These are phyloP conservation scores for Peronospora belbahrii DNA, from an alignment of 352 stramenopile species.

Conservation along the genomic window DNA sequence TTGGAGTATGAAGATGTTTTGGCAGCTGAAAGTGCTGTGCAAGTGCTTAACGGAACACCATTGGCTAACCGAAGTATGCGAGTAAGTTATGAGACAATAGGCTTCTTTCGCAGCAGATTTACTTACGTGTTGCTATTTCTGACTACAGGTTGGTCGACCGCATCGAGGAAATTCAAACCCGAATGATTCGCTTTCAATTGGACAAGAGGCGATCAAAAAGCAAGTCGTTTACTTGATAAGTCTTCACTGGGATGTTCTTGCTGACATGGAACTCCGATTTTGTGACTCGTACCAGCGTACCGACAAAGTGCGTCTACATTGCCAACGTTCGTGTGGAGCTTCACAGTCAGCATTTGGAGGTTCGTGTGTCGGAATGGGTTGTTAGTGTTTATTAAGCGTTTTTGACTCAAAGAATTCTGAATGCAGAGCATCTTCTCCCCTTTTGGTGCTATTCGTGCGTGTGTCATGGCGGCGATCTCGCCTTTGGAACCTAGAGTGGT, in stretches of 20 bases:
- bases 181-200: slow-evolving; percentile 54
- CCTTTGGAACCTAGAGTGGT: slow-evolving; percentile 46
- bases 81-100: slow-evolving; percentile 22
- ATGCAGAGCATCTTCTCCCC: slow-evolving; percentile 71
- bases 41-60: slow-evolving; percentile 60
- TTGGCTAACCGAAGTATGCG: slow-evolving; percentile 58
- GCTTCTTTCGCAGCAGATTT: not conserved
- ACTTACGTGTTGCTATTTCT: not conserved
- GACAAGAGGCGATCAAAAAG: slow-evolving; percentile 73
- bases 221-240: slow-evolving; percentile 9
- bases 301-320: slow-evolving; percentile 72
- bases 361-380: slow-evolving; percentile 9
- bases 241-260: not conserved
- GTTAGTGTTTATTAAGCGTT: not conserved
- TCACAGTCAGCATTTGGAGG: slow-evolving; percentile 70
- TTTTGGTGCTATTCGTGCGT: slow-evolving; percentile 55
- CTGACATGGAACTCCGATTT: slow-evolving; percentile 2
- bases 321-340: slow-evolving; percentile 63
- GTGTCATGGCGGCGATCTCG: slow-evolving; percentile 58
- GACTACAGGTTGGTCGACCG: slow-evolving; percentile 54
- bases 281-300: slow-evolving; percentile 29
- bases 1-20: slow-evolving; percentile 78
- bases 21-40: slow-evolving; percentile 65
- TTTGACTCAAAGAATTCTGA: not conserved
- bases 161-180: slow-evolving; percentile 62